phyloP scores from a whole-genome alignment of 305 asterid species.

The Fraxinus greggii region DNA sequence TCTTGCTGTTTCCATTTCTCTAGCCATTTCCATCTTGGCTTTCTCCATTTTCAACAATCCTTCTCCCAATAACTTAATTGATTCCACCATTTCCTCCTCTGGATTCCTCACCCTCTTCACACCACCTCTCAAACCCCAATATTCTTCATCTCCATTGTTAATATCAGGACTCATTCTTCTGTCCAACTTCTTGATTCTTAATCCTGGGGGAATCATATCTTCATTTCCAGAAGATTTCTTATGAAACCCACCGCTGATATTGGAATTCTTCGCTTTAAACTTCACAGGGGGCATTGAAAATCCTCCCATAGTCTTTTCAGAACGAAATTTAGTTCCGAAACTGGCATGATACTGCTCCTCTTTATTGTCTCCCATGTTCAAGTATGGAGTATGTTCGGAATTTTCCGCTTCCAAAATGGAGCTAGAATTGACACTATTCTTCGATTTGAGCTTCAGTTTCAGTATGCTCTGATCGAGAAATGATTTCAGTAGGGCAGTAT shows the following conservation, averaged over 20 bases:
- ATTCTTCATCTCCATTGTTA: conserved; percentile 24
- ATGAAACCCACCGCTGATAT: conserved; percentile 24
- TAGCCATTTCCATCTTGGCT: conserved; percentile 85
- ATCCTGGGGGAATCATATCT: conserved; percentile 24
- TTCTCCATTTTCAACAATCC: conserved; percentile 74
- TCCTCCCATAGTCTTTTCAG: conserved; percentile 28
- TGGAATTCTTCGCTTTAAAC: conserved; percentile 38
- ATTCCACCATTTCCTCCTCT: conserved; percentile 58
- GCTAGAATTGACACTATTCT: conserved; percentile 26
- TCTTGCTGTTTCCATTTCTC: conserved; percentile 74
- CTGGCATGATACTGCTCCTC: conserved; percentile 36
- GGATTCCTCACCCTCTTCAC: conserved; percentile 53
- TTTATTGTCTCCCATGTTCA: conserved; percentile 32
- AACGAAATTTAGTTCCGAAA: conserved; percentile 28
- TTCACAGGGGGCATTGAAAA: conserved; percentile 25
- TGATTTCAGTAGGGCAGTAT: conserved; percentile 38
- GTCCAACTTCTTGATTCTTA: conserved; percentile 14
- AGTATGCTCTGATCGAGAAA: conserved; percentile 55
- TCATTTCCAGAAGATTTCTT: not conserved
- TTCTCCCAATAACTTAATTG: conserved; percentile 67
- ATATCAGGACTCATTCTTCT: conserved; percentile 14
- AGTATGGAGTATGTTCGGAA: conserved; percentile 36
- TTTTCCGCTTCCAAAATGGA: conserved; percentile 39
- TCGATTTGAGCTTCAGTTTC: conserved; percentile 63
- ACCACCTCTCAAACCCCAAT: conserved; percentile 28